Percentiles rank a stretch among this genome's conserved stretches.
Conservation (phyloP, 148 eudicot species). For the Bassia scoparia region DNA sequence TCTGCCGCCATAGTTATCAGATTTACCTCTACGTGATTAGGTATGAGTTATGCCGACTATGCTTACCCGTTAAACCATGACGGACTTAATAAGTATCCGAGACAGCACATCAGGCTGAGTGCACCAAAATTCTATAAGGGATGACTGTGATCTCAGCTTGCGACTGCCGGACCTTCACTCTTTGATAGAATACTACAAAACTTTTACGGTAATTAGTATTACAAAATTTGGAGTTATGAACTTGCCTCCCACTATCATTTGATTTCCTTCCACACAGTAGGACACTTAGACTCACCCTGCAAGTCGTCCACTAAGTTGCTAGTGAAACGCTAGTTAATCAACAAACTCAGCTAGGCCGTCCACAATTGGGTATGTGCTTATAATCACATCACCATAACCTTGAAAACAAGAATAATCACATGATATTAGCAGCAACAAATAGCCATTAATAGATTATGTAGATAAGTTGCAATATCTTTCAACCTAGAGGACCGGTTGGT, state of each 20-base stretch:
- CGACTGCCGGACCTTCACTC: not conserved
- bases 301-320: constrained; percentile 66
- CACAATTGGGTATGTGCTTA: constrained; percentile 95
- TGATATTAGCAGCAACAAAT: not conserved
- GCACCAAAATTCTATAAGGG: not conserved
- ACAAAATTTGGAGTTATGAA: not conserved
- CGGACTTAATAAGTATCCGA: too few relatives aligned
- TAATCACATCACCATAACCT: constrained; percentile 95
- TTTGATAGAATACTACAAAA: not conserved
- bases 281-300: constrained; percentile 39
- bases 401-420: not conserved
- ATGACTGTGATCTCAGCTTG: not conserved
- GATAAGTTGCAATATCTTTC: not conserved
- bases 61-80: not conserved
- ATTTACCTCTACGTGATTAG: too few relatives aligned
- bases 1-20: too few relatives aligned
- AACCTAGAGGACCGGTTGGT: not conserved
- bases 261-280: not conserved
- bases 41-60: too few relatives aligned
- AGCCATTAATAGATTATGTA: not conserved
- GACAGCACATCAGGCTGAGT: not conserved
- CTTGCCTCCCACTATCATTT: not conserved
- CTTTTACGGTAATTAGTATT: not conserved
- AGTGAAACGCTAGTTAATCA: constrained; percentile 96
- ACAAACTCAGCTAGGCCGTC: constrained; percentile 95